A percentile compares a stretch with the other conserved stretches of the same genome.
These are phyloP conservation scores for Camellia japonica DNA, from an alignment of 148 eudicot genomes.

Conservation along the genomic window DNA sequence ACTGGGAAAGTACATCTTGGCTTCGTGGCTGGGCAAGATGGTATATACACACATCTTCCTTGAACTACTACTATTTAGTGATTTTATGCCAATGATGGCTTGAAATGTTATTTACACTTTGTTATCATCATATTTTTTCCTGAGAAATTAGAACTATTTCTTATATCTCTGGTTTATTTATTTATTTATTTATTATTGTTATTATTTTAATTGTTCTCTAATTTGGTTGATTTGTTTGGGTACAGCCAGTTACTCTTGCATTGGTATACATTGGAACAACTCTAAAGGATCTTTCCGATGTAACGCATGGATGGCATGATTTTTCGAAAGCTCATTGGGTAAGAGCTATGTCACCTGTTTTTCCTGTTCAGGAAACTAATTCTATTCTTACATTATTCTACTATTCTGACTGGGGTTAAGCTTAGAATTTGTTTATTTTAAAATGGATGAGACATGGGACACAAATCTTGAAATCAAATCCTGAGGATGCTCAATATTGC, in stretches of 20 bases:
- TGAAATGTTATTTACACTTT: background rate
- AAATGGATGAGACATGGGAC: too few relatives aligned
- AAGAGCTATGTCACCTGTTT: conserved; percentile 28
- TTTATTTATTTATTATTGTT: background rate
- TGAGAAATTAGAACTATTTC: background rate
- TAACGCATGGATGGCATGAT: conserved; percentile 78
- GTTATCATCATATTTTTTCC: background rate
- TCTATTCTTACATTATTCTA: too few relatives aligned
- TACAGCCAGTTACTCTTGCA: conserved; percentile 73
- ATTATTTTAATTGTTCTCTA: background rate
- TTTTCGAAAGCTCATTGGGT: conserved; percentile 69
- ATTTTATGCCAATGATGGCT: conserved; percentile 3
- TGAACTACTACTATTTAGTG: conserved; percentile 1
- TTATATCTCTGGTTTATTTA: background rate
- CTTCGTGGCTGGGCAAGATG: conserved; percentile 97
- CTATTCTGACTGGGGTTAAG: too few relatives aligned
- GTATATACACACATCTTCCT: conserved; percentile 33
- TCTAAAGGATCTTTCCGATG: conserved; percentile 74
- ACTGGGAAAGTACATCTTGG: conserved; percentile 66
- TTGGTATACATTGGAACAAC: conserved; percentile 82
- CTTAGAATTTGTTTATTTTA: too few relatives aligned
- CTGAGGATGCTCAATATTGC: too few relatives aligned
- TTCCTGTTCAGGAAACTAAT: too few relatives aligned
- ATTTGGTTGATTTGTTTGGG: conserved; percentile 13
- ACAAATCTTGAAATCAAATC: too few relatives aligned